A percentile compares a stretch with the other conserved stretches of the same genome.
Conservation (phyloP, 1,139 yeast species). For the Zygosaccharomyces pseudobailii region DNA sequence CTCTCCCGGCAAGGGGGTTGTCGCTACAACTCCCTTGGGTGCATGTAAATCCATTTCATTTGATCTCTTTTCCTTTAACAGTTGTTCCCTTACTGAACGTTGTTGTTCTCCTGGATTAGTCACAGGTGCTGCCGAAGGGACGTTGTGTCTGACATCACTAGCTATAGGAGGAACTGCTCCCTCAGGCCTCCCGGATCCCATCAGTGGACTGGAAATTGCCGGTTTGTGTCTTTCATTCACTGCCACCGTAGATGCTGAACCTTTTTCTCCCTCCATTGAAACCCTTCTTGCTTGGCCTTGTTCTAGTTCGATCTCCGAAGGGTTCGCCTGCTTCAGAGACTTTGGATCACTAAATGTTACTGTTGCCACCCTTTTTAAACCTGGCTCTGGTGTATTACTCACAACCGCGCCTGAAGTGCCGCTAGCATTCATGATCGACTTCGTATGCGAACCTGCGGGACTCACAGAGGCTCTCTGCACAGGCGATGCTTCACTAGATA, state of each 20-base stretch:
- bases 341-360: slow-evolving; percentile 35
- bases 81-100: slow-evolving; percentile 8
- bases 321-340: slow-evolving; percentile 15
- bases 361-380: slow-evolving; percentile 34
- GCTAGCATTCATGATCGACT: slow-evolving; percentile 34
- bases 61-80: slow-evolving; percentile 5
- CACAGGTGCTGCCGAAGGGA: slow-evolving; percentile 2
- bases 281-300: slow-evolving; percentile 59
- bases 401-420: slow-evolving; percentile 36
- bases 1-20: not conserved
- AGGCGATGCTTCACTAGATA: slow-evolving; percentile 16
- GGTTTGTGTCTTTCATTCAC: slow-evolving; percentile 11
- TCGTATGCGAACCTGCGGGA: slow-evolving; percentile 27
- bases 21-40: not conserved
- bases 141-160: slow-evolving; percentile 4
- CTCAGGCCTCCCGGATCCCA: slow-evolving; percentile 5
- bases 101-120: slow-evolving; percentile 4
- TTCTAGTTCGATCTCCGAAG: slow-evolving; percentile 35
- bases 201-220: slow-evolving; percentile 7
- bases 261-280: slow-evolving; percentile 37
- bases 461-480: slow-evolving; percentile 17
- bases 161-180: slow-evolving; percentile 3
- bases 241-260: slow-evolving; percentile 2
- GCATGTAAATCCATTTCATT: slow-evolving; percentile 1
- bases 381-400: slow-evolving; percentile 34